Conservation (phyloP, 306 rosid genomes). For the Sindora glabra region DNA sequence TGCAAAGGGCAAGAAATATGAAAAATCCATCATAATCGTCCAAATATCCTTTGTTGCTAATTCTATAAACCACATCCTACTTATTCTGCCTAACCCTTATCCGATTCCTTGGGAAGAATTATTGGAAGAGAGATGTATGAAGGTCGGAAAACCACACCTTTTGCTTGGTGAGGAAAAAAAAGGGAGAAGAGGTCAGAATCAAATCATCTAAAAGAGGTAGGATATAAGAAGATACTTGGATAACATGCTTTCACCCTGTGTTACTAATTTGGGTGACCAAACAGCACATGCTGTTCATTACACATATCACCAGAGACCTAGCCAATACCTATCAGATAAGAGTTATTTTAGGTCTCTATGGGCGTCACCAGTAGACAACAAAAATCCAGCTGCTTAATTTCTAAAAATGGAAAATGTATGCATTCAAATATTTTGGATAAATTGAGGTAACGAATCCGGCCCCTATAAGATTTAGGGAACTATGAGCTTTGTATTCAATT, state of each 20-base stretch:
- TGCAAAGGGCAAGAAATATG: too few species aligned
- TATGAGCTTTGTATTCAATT: too few species aligned
- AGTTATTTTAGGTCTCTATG: background rate
- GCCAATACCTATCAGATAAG: background rate
- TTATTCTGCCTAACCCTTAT: too few species aligned
- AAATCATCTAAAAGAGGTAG: background rate
- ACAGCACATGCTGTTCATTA: background rate
- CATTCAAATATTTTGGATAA: too few species aligned
- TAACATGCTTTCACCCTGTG: slow-evolving; percentile 16
- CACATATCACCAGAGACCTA: background rate
- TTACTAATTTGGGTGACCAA: slow-evolving; percentile 24
- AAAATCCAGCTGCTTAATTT: too few species aligned
- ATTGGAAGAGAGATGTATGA: slow-evolving; percentile 2
- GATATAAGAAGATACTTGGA: background rate
- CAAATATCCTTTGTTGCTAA: too few species aligned
- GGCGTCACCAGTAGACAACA: background rate
- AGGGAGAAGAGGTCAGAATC: background rate
- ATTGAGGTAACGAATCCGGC: too few species aligned
- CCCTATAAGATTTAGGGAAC: too few species aligned
- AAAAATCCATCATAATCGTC: too few species aligned
- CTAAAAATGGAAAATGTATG: too few species aligned
- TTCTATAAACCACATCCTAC: too few species aligned
- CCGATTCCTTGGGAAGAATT: slow-evolving; percentile 13
- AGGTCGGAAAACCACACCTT: slow-evolving; percentile 9
- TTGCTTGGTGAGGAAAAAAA: slow-evolving; percentile 19